These are phyloP conservation scores for Vitis vinifera DNA, from an alignment of 164 flowering plant species.

Conservation along the genomic window DNA sequence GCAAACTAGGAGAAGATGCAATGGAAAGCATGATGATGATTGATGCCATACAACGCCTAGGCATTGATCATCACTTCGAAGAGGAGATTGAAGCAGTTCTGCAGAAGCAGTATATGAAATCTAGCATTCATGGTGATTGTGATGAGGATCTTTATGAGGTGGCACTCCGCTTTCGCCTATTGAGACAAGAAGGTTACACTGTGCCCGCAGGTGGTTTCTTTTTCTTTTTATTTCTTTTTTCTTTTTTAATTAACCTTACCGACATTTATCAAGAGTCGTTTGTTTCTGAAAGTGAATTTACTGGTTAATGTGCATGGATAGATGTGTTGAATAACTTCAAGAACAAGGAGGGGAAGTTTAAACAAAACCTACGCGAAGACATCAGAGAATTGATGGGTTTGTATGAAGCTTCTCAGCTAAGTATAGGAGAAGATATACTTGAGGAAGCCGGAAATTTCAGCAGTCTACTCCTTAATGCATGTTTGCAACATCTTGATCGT, in stretches of 20 bases:
- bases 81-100: slow-evolving; percentile 18
- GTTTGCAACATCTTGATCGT: too few relatives aligned
- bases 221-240: neutral
- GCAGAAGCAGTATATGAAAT: neutral
- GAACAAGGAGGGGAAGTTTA: slow-evolving; percentile 12
- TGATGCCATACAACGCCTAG: slow-evolving; percentile 32
- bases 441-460: slow-evolving; percentile 42
- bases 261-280: too few relatives aligned
- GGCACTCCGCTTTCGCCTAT: slow-evolving; percentile 25
- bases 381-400: slow-evolving; percentile 19
- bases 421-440: slow-evolving; percentile 47
- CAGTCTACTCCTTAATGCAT: slow-evolving; percentile 30
- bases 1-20: slow-evolving; percentile 7
- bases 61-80: slow-evolving; percentile 25
- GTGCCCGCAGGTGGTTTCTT: slow-evolving; percentile 20
- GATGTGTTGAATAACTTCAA: slow-evolving; percentile 16
- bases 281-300: too few relatives aligned
- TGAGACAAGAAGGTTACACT: slow-evolving; percentile 25
- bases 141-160: slow-evolving; percentile 10
- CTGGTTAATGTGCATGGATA: neutral
- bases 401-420: slow-evolving; percentile 30
- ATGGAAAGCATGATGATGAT: slow-evolving; percentile 21
- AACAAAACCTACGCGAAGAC: neutral
- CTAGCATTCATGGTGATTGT: too few relatives aligned
- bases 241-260: neutral